Conservation (phyloP, 2,329 filamentous ascomycete species). For the Cercospora zeina region DNA sequence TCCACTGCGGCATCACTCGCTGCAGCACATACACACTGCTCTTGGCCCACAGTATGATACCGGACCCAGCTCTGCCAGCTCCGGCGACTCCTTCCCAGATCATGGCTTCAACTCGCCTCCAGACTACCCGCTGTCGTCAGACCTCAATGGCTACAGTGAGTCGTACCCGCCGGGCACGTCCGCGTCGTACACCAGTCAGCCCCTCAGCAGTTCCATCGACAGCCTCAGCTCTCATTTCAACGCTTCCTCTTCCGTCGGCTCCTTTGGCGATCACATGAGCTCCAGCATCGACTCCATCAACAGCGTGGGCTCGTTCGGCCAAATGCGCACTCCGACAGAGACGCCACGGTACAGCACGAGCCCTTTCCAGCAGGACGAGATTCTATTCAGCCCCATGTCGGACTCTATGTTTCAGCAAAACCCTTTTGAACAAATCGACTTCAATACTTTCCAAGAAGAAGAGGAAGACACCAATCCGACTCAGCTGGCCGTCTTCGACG, state of each 20-base stretch:
- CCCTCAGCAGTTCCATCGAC: conserved; percentile 25
- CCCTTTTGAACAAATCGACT: conserved; percentile 28
- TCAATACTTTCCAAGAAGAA: conserved; percentile 24
- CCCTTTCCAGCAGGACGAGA: conserved; percentile 29
- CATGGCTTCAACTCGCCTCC: conserved; percentile 51
- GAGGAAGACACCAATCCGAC: conserved; percentile 28
- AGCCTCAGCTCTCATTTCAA: conserved; percentile 21
- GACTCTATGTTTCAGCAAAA: conserved; percentile 24
- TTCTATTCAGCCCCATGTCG: conserved; percentile 40
- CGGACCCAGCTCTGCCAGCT: conserved; percentile 49
- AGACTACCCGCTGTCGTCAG: conserved; percentile 51
- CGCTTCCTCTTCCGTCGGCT: conserved; percentile 37
- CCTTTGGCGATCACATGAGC: conserved; percentile 44
- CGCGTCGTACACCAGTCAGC: conserved; percentile 25
- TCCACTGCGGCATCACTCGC: conserved; percentile 42
- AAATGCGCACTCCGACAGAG: conserved; percentile 9
- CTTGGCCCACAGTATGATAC: conserved; percentile 46
- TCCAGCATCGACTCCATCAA: conserved; percentile 51
- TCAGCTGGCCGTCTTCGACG: conserved; percentile 34
- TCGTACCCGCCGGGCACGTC: conserved; percentile 40
- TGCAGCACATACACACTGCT: conserved; percentile 48
- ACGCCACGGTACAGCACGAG: conserved; percentile 18
- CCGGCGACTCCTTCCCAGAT: conserved; percentile 51
- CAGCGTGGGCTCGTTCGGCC: conserved; percentile 33
- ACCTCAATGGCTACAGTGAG: conserved; percentile 46